A percentile compares a stretch with the other conserved stretches of the same genome.
Conservation (phyloP, 2,329 filamentous ascomycete genomes). For the Cercospora beticola region DNA sequence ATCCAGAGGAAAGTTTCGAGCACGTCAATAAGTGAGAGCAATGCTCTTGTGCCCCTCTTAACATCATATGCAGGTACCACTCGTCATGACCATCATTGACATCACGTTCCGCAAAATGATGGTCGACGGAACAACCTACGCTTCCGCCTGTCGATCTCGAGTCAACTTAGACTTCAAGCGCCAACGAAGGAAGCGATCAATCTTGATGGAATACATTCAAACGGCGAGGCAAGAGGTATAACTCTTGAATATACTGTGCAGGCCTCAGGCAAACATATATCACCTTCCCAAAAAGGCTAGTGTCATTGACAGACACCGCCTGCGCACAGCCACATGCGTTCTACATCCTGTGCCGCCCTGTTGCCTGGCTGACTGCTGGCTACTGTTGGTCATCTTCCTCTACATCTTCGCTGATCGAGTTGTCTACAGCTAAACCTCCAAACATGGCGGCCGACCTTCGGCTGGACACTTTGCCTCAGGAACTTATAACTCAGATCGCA, state of each 20-base stretch:
- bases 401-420: background rate
- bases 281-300: background rate
- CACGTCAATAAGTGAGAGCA: background rate
- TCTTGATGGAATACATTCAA: background rate
- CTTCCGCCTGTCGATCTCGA: background rate
- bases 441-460: background rate
- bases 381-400: background rate
- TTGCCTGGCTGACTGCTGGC: background rate
- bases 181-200: background rate
- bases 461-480: conserved; percentile 18
- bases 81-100: conserved; percentile 14
- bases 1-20: background rate
- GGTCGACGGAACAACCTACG: background rate
- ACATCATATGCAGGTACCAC: conserved; percentile 7
- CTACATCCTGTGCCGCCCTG: background rate
- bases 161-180: background rate
- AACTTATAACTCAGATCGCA: conserved; percentile 24
- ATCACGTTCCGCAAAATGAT: conserved; percentile 5
- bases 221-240: background rate
- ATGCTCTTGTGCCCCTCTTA: conserved; percentile 11
- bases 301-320: background rate
- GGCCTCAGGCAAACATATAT: background rate
- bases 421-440: background rate
- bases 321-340: background rate
- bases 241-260: background rate